Conservation (phyloP, 768 basidiomycete species). For the Polyporus arcularius region DNA sequence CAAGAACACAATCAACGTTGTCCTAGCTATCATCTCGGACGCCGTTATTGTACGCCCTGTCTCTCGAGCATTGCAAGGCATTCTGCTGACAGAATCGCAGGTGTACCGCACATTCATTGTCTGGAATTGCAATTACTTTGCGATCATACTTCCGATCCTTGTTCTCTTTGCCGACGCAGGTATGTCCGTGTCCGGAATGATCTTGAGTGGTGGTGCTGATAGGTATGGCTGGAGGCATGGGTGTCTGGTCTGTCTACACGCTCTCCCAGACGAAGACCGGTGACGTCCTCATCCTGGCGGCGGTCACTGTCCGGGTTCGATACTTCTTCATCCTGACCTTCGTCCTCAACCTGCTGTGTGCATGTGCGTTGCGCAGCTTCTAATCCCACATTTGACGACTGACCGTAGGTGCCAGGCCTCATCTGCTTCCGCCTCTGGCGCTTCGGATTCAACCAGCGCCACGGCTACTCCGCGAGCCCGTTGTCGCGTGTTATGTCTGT, state of each 20-base stretch:
- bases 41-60: constrained; percentile 1
- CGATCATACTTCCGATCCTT: neutral
- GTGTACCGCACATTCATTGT: constrained; percentile 12
- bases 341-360: neutral
- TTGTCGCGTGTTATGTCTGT: constrained; percentile 2
- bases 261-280: neutral
- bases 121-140: neutral
- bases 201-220: neutral
- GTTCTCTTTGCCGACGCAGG: constrained; percentile 1
- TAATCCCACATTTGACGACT: neutral
- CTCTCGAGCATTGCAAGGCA: neutral
- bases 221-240: neutral
- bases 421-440: constrained; percentile 8
- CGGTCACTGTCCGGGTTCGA: neutral
- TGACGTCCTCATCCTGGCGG: neutral
- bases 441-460: neutral
- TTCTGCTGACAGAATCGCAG: neutral
- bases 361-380: neutral
- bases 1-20: constrained; percentile 6
- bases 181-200: neutral
- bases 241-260: constrained; percentile 3
- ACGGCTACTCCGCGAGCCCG: neutral
- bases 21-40: constrained; percentile 4
- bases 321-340: neutral
- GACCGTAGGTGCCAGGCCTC: neutral